Base-by-base conservation (phyloP, 1,139 yeast species). In the Pichia norvegensis region DNA sequence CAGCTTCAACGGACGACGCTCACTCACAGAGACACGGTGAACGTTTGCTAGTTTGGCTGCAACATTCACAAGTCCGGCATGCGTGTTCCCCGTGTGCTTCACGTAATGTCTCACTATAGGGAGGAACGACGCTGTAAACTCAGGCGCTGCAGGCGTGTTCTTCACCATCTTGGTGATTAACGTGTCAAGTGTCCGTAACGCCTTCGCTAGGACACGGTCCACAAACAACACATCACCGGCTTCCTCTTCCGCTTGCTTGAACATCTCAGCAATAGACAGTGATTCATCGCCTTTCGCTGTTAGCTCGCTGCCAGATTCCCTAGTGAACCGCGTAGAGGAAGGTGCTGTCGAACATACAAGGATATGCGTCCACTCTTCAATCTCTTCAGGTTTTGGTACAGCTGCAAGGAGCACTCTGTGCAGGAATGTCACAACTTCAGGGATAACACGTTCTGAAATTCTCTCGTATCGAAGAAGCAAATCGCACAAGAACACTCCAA, bases 361-460 rank as follows among this genome's bases (percentile, higher is more conserved):
- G 17, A 63, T 46, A 3, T 53, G 42, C 11, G 51, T 42, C 40
- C 47, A 43, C 16, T 53, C 47, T 20, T 46, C 44, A 11, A 63
- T 38, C 37, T 60, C 58, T 13, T 56, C 53, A 2, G 75, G 70
- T 43, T 70, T 73, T 11, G 80, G 79, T 29, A 70, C 53, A 40
- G 80, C 64, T 20, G 72, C 55, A 14, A 72, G 54, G 17, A 85
- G 59, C 0, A 78, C 65, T 46, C 74, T 74, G 50, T 79, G 79
- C 45, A 85, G 59, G 55, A 81, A 84, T 46, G 69, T 72, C 14
- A 76, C 66, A 22, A 84, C 74, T 63, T 94, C 98, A 1, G 98
- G 98, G 42, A 83, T 69, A 55, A 72, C 81, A 57, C 98, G 73
- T 63, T 86, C 83, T 31, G 97, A 78, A 33, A 84, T 62, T 48